These are phyloP conservation scores for Colletotrichum simmondsii DNA, from an alignment of 2,329 filamentous ascomycete genomes.

Conservation along the genomic window DNA sequence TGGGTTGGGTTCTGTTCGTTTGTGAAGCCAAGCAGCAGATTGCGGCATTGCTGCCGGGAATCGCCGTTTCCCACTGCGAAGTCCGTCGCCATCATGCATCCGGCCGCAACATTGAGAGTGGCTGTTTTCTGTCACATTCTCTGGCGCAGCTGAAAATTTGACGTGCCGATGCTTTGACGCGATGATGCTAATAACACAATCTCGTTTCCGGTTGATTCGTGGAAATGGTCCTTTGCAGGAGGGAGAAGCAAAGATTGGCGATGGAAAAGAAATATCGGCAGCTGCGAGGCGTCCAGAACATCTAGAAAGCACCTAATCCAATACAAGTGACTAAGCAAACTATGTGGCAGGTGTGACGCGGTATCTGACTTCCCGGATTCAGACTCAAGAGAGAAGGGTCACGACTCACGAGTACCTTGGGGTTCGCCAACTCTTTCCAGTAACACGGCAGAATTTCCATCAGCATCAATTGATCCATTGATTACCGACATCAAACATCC, in stretches of 20 bases:
- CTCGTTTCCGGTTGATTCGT: neutral
- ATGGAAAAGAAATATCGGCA: neutral
- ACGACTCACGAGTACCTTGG: no score
- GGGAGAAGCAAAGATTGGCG: neutral
- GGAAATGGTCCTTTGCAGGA: neutral
- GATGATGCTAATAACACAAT: neutral
- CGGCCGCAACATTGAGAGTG: conserved; percentile 18
- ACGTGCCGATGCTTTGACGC: neutral
- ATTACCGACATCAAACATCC: neutral
- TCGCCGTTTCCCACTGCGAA: neutral
- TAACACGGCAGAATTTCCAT: neutral
- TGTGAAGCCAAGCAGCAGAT: conserved; percentile 4
- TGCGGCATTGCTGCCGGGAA: neutral
- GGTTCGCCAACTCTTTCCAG: conserved; percentile 13
- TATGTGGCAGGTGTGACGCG: no score
- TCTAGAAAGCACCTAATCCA: neutral
- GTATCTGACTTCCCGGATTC: no score
- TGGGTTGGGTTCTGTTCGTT: neutral
- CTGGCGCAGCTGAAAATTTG: neutral
- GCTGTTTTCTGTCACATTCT: neutral
- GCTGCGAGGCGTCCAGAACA: neutral
- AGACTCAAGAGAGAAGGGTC: neutral
- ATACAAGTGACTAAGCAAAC: neutral
- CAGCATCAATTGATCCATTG: neutral
- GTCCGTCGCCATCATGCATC: neutral